These are phyloP conservation scores for Fonsecaea monophora DNA, from an alignment of 2,329 filamentous ascomycete genomes.

Conservation along the genomic window DNA sequence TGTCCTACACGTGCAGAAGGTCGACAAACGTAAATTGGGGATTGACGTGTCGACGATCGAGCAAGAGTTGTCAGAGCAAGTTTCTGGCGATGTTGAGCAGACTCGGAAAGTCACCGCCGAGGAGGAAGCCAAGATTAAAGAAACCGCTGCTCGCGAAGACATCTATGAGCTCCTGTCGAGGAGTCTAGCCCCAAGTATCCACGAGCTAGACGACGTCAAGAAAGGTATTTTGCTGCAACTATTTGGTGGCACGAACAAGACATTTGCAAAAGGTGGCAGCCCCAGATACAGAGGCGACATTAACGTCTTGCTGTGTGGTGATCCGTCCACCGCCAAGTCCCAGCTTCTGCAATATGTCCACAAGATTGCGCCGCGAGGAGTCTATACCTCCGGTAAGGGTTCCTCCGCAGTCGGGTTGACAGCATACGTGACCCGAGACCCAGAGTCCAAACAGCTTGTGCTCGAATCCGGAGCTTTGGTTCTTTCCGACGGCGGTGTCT, in stretches of 20 bases:
- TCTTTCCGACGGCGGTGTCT: slow-evolving; percentile 75
- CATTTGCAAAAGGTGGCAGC: slow-evolving; percentile 93
- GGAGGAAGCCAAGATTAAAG: slow-evolving; percentile 86
- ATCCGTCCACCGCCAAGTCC: slow-evolving; percentile 95
- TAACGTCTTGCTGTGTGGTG: slow-evolving; percentile 94
- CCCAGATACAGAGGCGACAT: slow-evolving; percentile 97
- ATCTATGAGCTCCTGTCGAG: slow-evolving; percentile 91
- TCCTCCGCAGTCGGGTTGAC: slow-evolving; percentile 78
- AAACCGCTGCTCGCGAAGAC: slow-evolving; percentile 78
- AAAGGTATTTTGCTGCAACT: slow-evolving; percentile 96
- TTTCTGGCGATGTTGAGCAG: slow-evolving; percentile 77
- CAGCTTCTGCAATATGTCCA: slow-evolving; percentile 94
- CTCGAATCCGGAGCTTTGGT: slow-evolving; percentile 77
- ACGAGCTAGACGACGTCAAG: slow-evolving; percentile 98
- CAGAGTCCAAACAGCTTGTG: slow-evolving; percentile 74
- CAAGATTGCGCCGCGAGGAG: slow-evolving; percentile 90
- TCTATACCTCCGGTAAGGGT: slow-evolving; percentile 78
- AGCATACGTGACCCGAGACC: slow-evolving; percentile 77
- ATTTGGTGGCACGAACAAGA: slow-evolving; percentile 97
- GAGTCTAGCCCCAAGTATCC: slow-evolving; percentile 91
- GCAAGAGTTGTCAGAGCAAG: slow-evolving; percentile 76
- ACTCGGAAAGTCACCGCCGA: slow-evolving; percentile 82
- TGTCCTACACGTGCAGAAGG: slow-evolving; percentile 92
- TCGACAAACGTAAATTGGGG: slow-evolving; percentile 92
- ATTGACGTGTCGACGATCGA: slow-evolving; percentile 89